Evolutionary conservation across 306 rosid genomes (phyloP).

Genomic region (Quercus aquifolioides): DNA sequence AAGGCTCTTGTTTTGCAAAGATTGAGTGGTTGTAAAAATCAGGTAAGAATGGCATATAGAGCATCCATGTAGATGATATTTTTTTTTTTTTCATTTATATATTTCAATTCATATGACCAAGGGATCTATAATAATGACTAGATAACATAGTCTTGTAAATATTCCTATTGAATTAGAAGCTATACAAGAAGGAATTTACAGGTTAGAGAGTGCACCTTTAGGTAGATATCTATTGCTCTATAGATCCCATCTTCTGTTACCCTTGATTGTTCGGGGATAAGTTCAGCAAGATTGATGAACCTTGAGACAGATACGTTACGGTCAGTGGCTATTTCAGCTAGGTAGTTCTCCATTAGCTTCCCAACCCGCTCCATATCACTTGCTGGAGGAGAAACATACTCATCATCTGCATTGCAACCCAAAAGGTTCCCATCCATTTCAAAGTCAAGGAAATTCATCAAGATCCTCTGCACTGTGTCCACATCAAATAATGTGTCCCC

Average conservation of each 20-base stretch:
- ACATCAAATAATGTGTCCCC: conserved; percentile 87
- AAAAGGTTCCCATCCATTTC: conserved; percentile 35
- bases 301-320: conserved; percentile 62
- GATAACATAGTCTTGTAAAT: neutral
- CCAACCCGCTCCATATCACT: conserved; percentile 64
- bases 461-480: conserved; percentile 74
- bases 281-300: conserved; percentile 67
- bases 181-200: neutral
- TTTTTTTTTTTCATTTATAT: neutral
- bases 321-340: conserved; percentile 84
- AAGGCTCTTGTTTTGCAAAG: neutral
- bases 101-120: neutral
- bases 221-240: conserved; percentile 84
- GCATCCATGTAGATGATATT: neutral
- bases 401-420: conserved; percentile 38
- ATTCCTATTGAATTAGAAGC: neutral
- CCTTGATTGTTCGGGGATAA: conserved; percentile 82
- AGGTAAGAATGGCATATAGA: neutral
- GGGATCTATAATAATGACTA: neutral
- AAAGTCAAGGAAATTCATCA: conserved; percentile 60
- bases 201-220: conserved; percentile 55
- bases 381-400: conserved; percentile 48
- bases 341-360: conserved; percentile 78
- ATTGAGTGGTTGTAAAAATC: neutral
- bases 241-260: conserved; percentile 88